Evolutionary conservation across 176 grass and related monocot species (phyloP).

Genomic region (Ensete glaucum): DNA sequence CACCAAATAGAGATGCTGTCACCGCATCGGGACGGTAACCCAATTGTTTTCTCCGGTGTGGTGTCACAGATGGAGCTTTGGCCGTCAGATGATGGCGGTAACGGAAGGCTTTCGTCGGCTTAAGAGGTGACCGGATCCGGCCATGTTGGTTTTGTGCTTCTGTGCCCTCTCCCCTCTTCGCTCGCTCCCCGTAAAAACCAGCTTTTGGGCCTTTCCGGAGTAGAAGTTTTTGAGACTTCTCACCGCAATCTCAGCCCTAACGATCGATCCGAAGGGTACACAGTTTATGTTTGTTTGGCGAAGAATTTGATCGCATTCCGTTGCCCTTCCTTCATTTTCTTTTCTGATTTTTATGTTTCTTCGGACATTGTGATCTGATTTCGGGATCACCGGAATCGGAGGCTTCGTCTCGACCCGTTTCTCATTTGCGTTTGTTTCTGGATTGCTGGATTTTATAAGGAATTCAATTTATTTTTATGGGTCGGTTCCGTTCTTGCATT

Average conservation of each 20-base stretch:
- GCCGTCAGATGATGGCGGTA: neutral
- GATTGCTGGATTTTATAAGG: neutral
- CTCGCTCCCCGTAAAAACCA: neutral
- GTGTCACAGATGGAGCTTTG: neutral
- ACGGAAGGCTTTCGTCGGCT: too few species aligned
- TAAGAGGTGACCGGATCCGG: neutral
- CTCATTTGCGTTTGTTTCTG: neutral
- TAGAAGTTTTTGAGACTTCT: neutral
- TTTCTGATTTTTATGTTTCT: neutral
- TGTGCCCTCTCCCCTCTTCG: neutral
- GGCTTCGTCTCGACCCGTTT: neutral
- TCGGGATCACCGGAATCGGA: neutral
- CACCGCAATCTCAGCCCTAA: neutral
- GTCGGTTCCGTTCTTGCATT: neutral
- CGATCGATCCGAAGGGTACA: slow-evolving; percentile 2
- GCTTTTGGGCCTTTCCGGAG: slow-evolving; percentile 1
- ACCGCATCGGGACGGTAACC: neutral
- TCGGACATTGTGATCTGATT: neutral
- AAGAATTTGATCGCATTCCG: neutral
- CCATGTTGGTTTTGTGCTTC: neutral
- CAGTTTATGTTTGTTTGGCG: neutral
- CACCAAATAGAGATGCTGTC: neutral
- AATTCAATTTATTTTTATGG: neutral
- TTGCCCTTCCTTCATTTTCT: neutral
- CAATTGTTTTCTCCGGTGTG: neutral